A percentile compares a stretch with the other conserved stretches of the same genome.
phyloP scores from a whole-genome alignment of 2,329 filamentous ascomycete species.

The Lachnellula arida region DNA sequence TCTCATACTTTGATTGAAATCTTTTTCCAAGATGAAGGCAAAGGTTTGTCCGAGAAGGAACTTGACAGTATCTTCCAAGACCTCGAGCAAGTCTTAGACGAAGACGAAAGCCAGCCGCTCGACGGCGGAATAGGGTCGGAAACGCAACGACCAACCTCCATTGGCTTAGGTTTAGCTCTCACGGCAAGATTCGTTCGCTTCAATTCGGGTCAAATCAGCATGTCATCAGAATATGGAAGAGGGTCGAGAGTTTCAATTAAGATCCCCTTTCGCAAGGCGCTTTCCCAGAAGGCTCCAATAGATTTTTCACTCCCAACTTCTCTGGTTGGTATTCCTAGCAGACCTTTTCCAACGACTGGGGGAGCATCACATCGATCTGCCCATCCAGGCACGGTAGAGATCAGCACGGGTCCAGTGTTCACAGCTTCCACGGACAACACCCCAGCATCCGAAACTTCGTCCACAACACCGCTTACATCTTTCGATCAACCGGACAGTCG shows the following conservation, averaged over 20 bases:
- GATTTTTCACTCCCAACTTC: conserved; percentile 10
- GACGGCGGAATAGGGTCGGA: neutral
- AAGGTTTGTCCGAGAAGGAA: conserved; percentile 18
- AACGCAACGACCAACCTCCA: conserved; percentile 2
- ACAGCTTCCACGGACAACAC: neutral
- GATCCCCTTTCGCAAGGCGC: conserved; percentile 21
- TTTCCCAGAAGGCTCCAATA: neutral
- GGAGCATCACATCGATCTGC: neutral
- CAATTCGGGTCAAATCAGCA: conserved; percentile 21
- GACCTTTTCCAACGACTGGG: neutral
- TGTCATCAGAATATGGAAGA: conserved; percentile 12
- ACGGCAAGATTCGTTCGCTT: conserved; percentile 22
- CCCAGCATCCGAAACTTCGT: neutral
- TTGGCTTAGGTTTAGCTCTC: conserved; percentile 22
- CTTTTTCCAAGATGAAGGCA: conserved; percentile 18
- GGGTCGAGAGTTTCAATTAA: conserved; percentile 22
- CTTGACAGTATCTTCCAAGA: conserved; percentile 22
- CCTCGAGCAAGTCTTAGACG: conserved; percentile 20
- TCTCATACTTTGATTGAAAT: conserved; percentile 16
- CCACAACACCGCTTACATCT: neutral
- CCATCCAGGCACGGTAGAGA: neutral
- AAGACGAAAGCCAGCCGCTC: conserved; percentile 12
- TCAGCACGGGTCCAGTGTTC: neutral
- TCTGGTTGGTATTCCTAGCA: conserved; percentile 3
- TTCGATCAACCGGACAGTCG: neutral